Evolutionary conservation across 768 basidiomycete species (phyloP).

Genomic region (Mycena rosella): DNA sequence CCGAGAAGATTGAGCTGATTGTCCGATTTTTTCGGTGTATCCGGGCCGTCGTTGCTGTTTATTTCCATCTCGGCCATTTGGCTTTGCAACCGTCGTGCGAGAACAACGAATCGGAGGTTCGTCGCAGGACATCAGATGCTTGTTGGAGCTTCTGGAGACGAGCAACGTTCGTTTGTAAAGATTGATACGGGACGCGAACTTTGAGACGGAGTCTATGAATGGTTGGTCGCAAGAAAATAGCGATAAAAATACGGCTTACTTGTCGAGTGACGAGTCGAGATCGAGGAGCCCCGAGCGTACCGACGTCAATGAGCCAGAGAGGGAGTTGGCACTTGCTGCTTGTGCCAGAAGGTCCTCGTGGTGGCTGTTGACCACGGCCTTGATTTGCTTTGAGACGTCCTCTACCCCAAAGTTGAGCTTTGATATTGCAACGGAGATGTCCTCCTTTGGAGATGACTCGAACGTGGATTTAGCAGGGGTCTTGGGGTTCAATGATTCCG

Average conservation of each 20-base stretch:
- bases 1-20: slow-evolving; percentile 30
- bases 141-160: slow-evolving; percentile 85
- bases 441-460: slow-evolving; percentile 79
- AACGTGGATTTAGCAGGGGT: slow-evolving; percentile 49
- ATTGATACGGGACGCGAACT: slow-evolving; percentile 86
- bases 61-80: slow-evolving; percentile 85
- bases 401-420: slow-evolving; percentile 91
- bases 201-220: slow-evolving; percentile 80
- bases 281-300: slow-evolving; percentile 80
- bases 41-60: slow-evolving; percentile 34
- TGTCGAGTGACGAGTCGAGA: slow-evolving; percentile 81
- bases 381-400: slow-evolving; percentile 92
- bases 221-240: slow-evolving; percentile 37
- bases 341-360: slow-evolving; percentile 87
- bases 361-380: slow-evolving; percentile 81
- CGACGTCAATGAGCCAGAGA: slow-evolving; percentile 75
- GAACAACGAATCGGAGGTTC: slow-evolving; percentile 88
- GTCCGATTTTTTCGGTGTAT: slow-evolving; percentile 16
- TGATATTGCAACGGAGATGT: slow-evolving; percentile 90
- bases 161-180: slow-evolving; percentile 76
- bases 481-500: slow-evolving; percentile 51
- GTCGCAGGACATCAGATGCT: slow-evolving; percentile 86
- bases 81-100: slow-evolving; percentile 83
- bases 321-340: slow-evolving; percentile 79
- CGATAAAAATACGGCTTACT: slow-evolving; percentile 57